A percentile compares a stretch with the other conserved stretches of the same genome.
These are phyloP conservation scores for Podaxis sp. DNA, from an alignment of 768 basidiomycete species.

Conservation along the genomic window DNA sequence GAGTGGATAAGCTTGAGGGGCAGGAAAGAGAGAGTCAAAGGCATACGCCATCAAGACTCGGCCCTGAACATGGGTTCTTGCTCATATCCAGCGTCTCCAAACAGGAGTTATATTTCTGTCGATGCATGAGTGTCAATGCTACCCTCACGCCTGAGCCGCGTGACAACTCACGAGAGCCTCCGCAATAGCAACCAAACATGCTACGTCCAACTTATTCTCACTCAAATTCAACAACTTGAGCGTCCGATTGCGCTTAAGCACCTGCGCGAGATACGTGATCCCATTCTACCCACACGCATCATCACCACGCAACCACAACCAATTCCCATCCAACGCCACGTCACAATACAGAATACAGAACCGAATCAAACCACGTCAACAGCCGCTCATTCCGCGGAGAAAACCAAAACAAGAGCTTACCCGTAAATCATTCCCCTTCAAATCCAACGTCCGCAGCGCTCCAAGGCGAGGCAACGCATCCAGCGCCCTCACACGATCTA, in stretches of 20 bases:
- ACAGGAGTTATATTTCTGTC: slow-evolving; percentile 49
- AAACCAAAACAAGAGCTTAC: slow-evolving; percentile 45
- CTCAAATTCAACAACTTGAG: slow-evolving; percentile 91
- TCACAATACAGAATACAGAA: too few species aligned
- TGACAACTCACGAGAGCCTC: slow-evolving; percentile 75
- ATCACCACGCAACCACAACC: too few species aligned
- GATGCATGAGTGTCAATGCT: not conserved
- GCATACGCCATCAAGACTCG: slow-evolving; percentile 85
- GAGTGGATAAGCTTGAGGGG: not conserved
- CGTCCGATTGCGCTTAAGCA: slow-evolving; percentile 93
- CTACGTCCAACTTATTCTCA: slow-evolving; percentile 90
- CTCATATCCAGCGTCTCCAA: slow-evolving; percentile 93
- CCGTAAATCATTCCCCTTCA: slow-evolving; percentile 89
- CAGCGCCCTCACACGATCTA: slow-evolving; percentile 88
- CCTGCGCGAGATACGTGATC: slow-evolving; percentile 89
- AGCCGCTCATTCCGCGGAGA: not conserved
- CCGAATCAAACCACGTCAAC: not conserved
- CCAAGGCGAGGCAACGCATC: slow-evolving; percentile 86
- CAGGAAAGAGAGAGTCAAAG: not conserved
- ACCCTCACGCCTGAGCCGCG: not conserved
- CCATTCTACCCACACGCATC: slow-evolving; percentile 51
- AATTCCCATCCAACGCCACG: too few species aligned
- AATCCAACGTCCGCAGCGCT: slow-evolving; percentile 82
- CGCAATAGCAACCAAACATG: slow-evolving; percentile 76
- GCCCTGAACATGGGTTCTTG: slow-evolving; percentile 92